These are phyloP conservation scores for Suillus plorans DNA, from an alignment of 768 basidiomycete genomes.

Conservation along the genomic window DNA sequence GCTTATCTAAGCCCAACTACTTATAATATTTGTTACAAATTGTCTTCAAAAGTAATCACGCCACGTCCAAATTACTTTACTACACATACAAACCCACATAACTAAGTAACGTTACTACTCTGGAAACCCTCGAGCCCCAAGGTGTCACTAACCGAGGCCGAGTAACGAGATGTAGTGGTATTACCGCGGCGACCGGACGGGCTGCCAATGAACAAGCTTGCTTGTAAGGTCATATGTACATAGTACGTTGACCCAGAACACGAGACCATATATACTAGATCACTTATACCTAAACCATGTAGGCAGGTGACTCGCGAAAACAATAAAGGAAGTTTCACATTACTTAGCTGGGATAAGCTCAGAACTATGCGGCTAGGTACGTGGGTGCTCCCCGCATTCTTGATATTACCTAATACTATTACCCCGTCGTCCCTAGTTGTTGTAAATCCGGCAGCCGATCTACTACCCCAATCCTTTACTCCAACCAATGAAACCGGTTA, in stretches of 20 bases:
- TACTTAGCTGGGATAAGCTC: too few species aligned
- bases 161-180: background rate
- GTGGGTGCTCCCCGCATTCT: background rate
- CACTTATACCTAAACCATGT: too few species aligned
- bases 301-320: too few species aligned
- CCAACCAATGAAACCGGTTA: too few species aligned
- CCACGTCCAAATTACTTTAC: background rate
- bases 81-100: too few species aligned
- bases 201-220: background rate
- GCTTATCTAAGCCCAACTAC: too few species aligned
- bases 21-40: too few species aligned
- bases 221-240: too few species aligned
- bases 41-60: background rate
- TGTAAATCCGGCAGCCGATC: background rate
- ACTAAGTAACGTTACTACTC: background rate
- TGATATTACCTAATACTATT: background rate
- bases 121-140: background rate
- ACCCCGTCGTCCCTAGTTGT: background rate
- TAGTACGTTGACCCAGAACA: too few species aligned
- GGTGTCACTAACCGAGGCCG: background rate
- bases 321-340: too few species aligned
- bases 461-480: background rate
- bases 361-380: too few species aligned
- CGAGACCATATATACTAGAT: too few species aligned
- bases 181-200: background rate